phyloP scores from a whole-genome alignment of 345 rosid species.

The Theobroma cacao region DNA sequence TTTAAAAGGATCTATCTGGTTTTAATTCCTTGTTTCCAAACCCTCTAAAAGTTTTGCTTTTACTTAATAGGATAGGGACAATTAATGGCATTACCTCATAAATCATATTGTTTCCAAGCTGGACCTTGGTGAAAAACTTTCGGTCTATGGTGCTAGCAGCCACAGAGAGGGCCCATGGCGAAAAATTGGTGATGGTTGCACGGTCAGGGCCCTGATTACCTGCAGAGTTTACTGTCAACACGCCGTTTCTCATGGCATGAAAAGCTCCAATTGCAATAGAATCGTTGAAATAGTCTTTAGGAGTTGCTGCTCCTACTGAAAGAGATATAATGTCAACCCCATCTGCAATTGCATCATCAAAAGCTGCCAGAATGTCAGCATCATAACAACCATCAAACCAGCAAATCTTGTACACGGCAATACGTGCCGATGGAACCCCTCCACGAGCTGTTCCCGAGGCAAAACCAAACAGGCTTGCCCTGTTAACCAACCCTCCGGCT shows the following conservation, averaged over 20 bases:
- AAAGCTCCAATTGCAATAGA: conserved; percentile 24
- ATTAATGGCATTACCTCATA: conserved; percentile 21
- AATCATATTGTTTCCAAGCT: conserved; percentile 26
- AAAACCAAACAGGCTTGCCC: conserved; percentile 18
- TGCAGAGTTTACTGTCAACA: conserved; percentile 28
- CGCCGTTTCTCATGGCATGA: conserved; percentile 31
- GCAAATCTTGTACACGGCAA: conserved; percentile 28
- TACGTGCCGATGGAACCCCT: conserved; percentile 29
- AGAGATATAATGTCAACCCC: conserved; percentile 31
- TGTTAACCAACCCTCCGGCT: conserved; percentile 25
- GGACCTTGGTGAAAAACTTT: conserved; percentile 20
- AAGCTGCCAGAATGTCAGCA: conserved; percentile 27
- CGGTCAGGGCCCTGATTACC: conserved; percentile 24
- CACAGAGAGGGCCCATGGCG: conserved; percentile 46
- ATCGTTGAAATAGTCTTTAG: conserved; percentile 10
- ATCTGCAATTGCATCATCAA: conserved; percentile 34
- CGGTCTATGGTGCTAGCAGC: conserved; percentile 42
- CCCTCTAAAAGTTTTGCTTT: not conserved
- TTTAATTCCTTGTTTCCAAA: not conserved
- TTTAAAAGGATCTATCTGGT: not conserved
- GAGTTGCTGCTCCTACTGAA: not conserved
- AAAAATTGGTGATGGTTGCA: conserved; percentile 11
- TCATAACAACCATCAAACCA: conserved; percentile 20
- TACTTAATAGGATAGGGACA: not conserved
- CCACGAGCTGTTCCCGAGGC: conserved; percentile 27